Conservation (phyloP, 257 asterid species). For the Apocynum venetum region DNA sequence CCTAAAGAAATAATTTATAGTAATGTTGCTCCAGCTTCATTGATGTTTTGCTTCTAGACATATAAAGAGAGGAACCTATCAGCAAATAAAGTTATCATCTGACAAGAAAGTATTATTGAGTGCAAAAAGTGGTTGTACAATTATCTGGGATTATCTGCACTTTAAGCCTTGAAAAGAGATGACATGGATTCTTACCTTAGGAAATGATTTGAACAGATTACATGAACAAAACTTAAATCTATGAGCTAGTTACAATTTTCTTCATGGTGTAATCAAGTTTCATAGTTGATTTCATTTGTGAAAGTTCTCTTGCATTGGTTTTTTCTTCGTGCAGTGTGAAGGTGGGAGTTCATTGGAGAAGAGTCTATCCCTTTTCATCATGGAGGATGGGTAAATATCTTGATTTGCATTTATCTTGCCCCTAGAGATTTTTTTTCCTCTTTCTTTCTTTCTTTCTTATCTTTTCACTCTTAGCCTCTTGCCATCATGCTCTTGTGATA, state of each 20-base stretch:
- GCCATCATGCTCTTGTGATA: conserved; percentile 20
- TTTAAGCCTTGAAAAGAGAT: not conserved
- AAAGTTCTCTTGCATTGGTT: conserved; percentile 22
- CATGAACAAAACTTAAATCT: not conserved
- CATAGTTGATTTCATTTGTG: not conserved
- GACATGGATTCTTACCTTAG: not conserved
- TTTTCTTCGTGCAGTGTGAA: conserved; percentile 52
- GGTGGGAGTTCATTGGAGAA: conserved; percentile 71
- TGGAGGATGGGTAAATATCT: conserved; percentile 53
- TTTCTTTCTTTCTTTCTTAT: not conserved
- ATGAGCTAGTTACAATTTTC: not conserved
- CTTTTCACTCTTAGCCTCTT: conserved; percentile 10
- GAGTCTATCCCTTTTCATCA: conserved; percentile 65
- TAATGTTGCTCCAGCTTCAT: not conserved
- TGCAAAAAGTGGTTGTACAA: not conserved
- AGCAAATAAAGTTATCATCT: not conserved
- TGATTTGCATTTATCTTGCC: conserved; percentile 1
- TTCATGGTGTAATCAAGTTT: not conserved
- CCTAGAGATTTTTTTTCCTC: not conserved
- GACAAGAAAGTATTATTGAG: not conserved
- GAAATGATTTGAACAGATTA: not conserved
- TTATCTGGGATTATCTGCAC: not conserved
- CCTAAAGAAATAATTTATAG: not conserved
- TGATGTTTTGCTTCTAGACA: not conserved
- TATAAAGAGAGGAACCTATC: not conserved